phyloP scores from a whole-genome alignment of 176 grass and related monocot genomes.

The Pontederia crassipes region DNA sequence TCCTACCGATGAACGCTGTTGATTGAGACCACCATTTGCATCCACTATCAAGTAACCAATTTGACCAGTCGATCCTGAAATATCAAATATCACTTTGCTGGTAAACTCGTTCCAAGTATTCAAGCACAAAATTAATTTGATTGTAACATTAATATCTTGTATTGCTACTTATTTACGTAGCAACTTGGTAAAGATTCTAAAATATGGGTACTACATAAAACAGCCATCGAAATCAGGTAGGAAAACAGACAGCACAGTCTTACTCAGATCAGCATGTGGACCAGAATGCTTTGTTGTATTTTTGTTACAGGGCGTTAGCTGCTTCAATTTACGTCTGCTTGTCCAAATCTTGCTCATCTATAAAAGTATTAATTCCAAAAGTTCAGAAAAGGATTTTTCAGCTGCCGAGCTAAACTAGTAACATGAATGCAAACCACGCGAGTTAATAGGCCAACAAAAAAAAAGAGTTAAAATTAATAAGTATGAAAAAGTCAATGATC shows the following conservation, averaged over 20 bases:
- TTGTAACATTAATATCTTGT: background rate
- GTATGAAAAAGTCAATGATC: too few species aligned
- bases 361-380: background rate
- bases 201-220: background rate
- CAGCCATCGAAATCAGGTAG: background rate
- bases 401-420: too few species aligned
- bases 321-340: slow-evolving; percentile 3
- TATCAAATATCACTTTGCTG: background rate
- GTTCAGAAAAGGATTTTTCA: too few species aligned
- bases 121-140: background rate
- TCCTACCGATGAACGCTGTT: slow-evolving; percentile 15
- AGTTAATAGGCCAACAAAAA: too few species aligned
- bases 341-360: slow-evolving; percentile 7
- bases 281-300: background rate
- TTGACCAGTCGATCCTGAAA: slow-evolving; percentile 5
- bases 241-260: background rate
- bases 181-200: background rate
- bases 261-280: background rate
- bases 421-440: too few species aligned
- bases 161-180: too few species aligned
- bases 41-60: slow-evolving; percentile 15
- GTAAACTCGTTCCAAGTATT: background rate
- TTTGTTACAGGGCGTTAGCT: background rate
- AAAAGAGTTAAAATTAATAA: too few species aligned
- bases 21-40: slow-evolving; percentile 23